Evolutionary conservation across 306 rosid species (phyloP).

Genomic region (Astragalus glycyphyllos): DNA sequence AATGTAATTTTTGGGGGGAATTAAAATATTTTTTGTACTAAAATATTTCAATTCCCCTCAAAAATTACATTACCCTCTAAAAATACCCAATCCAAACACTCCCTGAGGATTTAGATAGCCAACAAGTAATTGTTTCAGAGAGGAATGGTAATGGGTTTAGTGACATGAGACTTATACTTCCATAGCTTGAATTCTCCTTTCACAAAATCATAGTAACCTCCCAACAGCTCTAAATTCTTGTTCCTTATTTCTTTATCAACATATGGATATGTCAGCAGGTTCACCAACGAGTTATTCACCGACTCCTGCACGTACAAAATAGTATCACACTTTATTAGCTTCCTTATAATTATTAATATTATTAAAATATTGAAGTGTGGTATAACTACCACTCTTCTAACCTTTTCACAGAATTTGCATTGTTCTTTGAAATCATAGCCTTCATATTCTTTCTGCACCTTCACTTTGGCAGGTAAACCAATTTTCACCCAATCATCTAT

Average conservation of each 20-base stretch:
- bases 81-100: too few species aligned
- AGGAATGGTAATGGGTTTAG: constrained; percentile 45
- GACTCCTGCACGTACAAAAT: constrained; percentile 57
- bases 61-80: too few species aligned
- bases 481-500: constrained; percentile 79
- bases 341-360: not conserved
- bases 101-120: not conserved
- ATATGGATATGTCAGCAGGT: constrained; percentile 62
- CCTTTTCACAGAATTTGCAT: constrained; percentile 56
- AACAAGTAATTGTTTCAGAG: not conserved
- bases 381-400: not conserved
- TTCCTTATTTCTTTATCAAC: constrained; percentile 42
- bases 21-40: too few species aligned
- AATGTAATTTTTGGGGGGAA: too few species aligned
- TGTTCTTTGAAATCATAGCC: constrained; percentile 14
- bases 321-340: not conserved
- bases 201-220: constrained; percentile 72
- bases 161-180: constrained; percentile 44
- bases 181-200: constrained; percentile 60
- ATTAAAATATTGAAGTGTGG: too few species aligned
- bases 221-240: constrained; percentile 42
- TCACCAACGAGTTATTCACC: constrained; percentile 62
- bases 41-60: too few species aligned
- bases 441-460: constrained; percentile 41
- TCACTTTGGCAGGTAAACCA: constrained; percentile 56